Evolutionary conservation across 1,284 basidiomycete genomes (phyloP).

Genomic region (Malassezia obtusa): DNA sequence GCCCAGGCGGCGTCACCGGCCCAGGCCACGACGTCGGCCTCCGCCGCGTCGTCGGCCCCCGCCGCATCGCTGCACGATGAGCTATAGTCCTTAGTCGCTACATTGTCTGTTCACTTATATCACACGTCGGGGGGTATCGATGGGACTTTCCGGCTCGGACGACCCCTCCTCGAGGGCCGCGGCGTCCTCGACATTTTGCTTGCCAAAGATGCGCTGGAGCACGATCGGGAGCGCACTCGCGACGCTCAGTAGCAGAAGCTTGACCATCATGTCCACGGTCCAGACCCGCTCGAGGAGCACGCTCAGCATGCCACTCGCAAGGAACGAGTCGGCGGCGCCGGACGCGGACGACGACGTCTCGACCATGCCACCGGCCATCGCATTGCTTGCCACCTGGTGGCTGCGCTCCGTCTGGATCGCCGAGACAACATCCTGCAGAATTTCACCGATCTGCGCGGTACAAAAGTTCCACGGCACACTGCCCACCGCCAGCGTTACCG

Average conservation of each 20-base stretch:
- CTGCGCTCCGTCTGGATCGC: slow-evolving; percentile 18
- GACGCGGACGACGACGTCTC: background rate
- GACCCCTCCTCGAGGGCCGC: too few species aligned
- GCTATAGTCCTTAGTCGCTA: background rate
- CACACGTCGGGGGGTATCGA: background rate
- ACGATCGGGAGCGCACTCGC: slow-evolving; percentile 33
- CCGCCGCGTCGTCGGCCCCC: background rate
- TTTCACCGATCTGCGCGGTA: slow-evolving; percentile 42
- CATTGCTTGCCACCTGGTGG: slow-evolving; percentile 1
- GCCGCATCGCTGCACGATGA: slow-evolving; percentile 5
- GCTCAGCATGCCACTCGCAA: slow-evolving; percentile 28
- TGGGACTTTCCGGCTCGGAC: too few species aligned
- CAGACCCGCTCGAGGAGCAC: slow-evolving; percentile 33
- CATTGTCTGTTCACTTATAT: too few species aligned
- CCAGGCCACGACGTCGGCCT: too few species aligned
- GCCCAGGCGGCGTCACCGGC: too few species aligned
- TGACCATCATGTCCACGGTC: slow-evolving; percentile 36
- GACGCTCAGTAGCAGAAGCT: slow-evolving; percentile 28
- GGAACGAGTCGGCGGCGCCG: background rate
- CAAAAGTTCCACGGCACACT: slow-evolving; percentile 46
- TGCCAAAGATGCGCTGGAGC: slow-evolving; percentile 18
- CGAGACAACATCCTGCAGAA: slow-evolving; percentile 38
- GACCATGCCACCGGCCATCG: background rate
- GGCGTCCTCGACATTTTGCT: background rate
- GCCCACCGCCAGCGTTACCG: slow-evolving; percentile 34